Base-by-base conservation (phyloP, 2,329 filamentous ascomycete species). In the Talaromyces sp. region DNA sequence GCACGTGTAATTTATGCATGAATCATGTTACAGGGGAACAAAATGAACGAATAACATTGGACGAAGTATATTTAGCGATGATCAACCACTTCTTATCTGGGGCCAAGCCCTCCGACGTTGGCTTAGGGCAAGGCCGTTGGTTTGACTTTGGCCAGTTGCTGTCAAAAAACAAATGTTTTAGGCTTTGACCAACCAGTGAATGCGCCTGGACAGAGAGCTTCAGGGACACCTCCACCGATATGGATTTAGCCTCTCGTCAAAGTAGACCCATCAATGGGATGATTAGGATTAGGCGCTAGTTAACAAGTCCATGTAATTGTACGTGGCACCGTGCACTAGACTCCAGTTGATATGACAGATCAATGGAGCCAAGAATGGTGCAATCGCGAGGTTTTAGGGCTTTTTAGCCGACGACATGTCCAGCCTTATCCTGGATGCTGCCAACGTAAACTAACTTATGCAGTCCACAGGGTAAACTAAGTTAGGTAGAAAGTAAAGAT, bases 321-420 rank as follows among this genome's bases (percentile, higher is more conserved):
- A n/a, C n/a, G n/a, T n/a, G n/a, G n/a, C n/a, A n/a, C 40, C 53
- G 39, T 25, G 39, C 39, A 36, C 39, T 35, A 25, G 6, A n/a
- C n/a, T n/a, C 41, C 15, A 48, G 45, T 19, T 28, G 7, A 33
- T 31, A 15, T 46, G 43, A 46, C 43, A 46, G 10, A 25, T 11
- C 21, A 45, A 41, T 33, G 40, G 41, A 7, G 31, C 53, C 43
- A 28, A 8, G 11, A 5, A 36, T 43, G 35, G 36, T 35, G 40
- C 31, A 13, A 36, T 17, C 15, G 28, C 13, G n/a, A n/a, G n/a
- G n/a, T 28, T 46, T 15, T 8, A 10, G 22, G 53, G 8, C 11
- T 45, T 55, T 55, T 55, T 55, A 55, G 33, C 31, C 53, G 53
- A 54, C 39, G 39, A 28, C 5, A 28, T 35, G 15, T 55, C 31